phyloP scores from a whole-genome alignment of 352 stramenopile species.

The Pythium phragmiticola region DNA sequence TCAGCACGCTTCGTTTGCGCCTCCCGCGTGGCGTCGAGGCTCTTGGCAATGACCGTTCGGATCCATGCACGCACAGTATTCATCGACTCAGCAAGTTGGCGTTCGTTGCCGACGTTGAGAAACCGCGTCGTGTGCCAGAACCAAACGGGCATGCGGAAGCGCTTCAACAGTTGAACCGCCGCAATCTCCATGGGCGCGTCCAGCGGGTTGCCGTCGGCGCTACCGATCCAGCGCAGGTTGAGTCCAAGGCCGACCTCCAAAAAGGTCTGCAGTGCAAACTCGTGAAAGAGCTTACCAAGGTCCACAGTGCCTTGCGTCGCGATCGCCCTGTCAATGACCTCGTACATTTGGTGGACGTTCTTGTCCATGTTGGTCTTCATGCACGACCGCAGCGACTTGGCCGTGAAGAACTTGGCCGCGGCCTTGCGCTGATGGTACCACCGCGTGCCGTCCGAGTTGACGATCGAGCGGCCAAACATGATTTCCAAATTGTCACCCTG shows the following conservation, averaged over 20 bases:
- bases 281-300: slow-evolving; percentile 38
- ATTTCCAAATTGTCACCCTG: slow-evolving; percentile 22
- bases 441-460: slow-evolving; percentile 29
- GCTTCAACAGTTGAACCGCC: slow-evolving; percentile 33
- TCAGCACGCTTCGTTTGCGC: not conserved
- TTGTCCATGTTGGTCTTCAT: slow-evolving; percentile 21
- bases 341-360: slow-evolving; percentile 20
- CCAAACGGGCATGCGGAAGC: slow-evolving; percentile 52
- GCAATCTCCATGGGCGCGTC: slow-evolving; percentile 39
- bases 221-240: slow-evolving; percentile 39
- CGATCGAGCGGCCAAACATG: slow-evolving; percentile 28
- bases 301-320: slow-evolving; percentile 8
- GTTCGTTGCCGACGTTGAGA: slow-evolving; percentile 42
- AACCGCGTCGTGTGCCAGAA: slow-evolving; percentile 58
- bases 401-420: slow-evolving; percentile 33
- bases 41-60: slow-evolving; percentile 37
- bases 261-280: slow-evolving; percentile 57
- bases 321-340: slow-evolving; percentile 19
- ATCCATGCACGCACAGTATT: slow-evolving; percentile 41
- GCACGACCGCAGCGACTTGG: slow-evolving; percentile 23
- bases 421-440: slow-evolving; percentile 37
- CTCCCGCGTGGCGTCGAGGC: slow-evolving; percentile 15
- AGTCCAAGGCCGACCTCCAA: slow-evolving; percentile 50
- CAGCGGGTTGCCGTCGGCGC: slow-evolving; percentile 38
- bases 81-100: slow-evolving; percentile 29